phyloP scores from a whole-genome alignment of 805 yeast genomes.

The Ogataea wickerhamii region DNA sequence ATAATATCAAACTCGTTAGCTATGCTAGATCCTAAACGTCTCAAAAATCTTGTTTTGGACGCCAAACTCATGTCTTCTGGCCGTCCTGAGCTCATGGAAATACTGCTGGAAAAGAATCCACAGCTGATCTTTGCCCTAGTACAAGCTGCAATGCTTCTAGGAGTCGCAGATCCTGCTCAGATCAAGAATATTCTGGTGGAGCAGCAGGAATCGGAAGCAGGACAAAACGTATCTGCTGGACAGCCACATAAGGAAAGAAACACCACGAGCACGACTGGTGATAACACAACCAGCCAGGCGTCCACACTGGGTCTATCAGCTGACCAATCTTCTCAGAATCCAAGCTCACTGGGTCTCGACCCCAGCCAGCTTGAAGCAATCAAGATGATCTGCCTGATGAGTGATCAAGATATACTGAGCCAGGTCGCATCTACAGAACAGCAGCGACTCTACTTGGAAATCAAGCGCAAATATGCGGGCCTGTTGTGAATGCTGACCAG shows the following conservation, averaged over 20 bases:
- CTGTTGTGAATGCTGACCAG: constrained; percentile 1
- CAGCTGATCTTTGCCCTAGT: constrained; percentile 82
- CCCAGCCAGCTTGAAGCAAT: constrained; percentile 21
- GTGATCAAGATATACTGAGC: constrained; percentile 19
- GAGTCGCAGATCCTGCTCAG: constrained; percentile 25
- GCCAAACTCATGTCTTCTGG: constrained; percentile 54
- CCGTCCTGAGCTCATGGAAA: constrained; percentile 56
- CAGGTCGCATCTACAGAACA: constrained; percentile 20
- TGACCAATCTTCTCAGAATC: constrained; percentile 7
- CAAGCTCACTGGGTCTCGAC: constrained; percentile 12
- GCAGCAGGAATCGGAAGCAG: constrained; percentile 1
- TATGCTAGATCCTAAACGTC: constrained; percentile 44
- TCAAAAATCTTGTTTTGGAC: constrained; percentile 50
- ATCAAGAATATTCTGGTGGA: constrained; percentile 22
- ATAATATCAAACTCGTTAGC: constrained; percentile 45
- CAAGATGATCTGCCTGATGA: constrained; percentile 22
- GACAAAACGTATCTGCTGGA: background rate
- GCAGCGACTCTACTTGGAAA: constrained; percentile 22
- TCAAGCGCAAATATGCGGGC: constrained; percentile 20
- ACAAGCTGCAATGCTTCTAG: constrained; percentile 54
- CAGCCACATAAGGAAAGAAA: too few relatives aligned
- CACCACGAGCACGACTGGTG: background rate
- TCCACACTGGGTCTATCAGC: constrained; percentile 3
- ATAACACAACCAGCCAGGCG: background rate
- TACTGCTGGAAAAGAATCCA: constrained; percentile 65